These are phyloP conservation scores for Colletotrichum filicis DNA, from an alignment of 2,329 filamentous ascomycete genomes.

Conservation along the genomic window DNA sequence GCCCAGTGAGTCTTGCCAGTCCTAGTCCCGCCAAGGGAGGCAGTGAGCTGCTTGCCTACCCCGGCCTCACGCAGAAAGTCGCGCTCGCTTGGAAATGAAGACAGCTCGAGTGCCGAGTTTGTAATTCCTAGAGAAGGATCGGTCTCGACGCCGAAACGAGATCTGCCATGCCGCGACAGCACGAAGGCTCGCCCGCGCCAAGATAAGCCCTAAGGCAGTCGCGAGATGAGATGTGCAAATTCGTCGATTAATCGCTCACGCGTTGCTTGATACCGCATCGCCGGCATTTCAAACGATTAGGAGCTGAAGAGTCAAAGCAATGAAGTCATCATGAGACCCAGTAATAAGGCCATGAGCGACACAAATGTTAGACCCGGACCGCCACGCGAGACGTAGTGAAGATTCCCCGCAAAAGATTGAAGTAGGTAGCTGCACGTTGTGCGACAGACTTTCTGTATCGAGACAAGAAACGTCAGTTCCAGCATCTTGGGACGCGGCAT, in stretches of 20 bases:
- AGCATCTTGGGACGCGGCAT: constrained; percentile 1
- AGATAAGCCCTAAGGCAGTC: constrained; percentile 15
- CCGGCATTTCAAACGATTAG: neutral
- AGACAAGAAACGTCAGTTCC: constrained; percentile 13
- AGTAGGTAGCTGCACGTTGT: constrained; percentile 17
- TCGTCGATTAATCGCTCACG: neutral
- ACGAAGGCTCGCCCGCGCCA: constrained; percentile 1
- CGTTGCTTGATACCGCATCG: neutral
- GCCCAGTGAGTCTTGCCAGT: too few relatives aligned
- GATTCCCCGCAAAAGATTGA: constrained; percentile 19
- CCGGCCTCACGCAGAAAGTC: neutral
- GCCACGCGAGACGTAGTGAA: neutral
- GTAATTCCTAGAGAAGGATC: neutral
- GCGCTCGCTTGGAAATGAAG: neutral
- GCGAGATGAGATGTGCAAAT: neutral
- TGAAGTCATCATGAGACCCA: neutral
- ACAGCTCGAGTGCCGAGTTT: neutral
- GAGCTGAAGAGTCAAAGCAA: neutral
- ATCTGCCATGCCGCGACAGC: neutral
- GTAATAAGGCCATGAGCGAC: neutral
- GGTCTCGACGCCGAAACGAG: neutral
- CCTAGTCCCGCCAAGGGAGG: neutral
- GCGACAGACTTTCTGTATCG: constrained; percentile 23
- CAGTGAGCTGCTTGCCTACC: neutral
- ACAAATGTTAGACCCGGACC: neutral